A percentile compares a stretch with the other conserved stretches of the same genome.
Evolutionary conservation across 345 rosid genomes (phyloP).

Genomic region (Citrus mangshanensis): DNA sequence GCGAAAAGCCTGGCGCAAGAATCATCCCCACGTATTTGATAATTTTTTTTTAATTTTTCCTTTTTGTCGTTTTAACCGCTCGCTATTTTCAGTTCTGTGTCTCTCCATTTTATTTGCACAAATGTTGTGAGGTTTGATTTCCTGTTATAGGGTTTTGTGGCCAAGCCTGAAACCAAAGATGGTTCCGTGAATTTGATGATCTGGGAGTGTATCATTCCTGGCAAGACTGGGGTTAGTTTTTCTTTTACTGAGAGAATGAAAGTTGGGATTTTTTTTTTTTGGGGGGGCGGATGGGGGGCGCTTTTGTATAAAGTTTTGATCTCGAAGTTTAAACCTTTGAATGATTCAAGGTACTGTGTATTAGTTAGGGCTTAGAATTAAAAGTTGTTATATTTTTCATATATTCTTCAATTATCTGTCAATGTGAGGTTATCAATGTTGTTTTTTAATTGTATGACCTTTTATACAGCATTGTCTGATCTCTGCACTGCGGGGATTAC

Average conservation of each 20-base stretch:
- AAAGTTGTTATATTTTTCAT: neutral
- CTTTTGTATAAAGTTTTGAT: neutral
- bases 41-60: neutral
- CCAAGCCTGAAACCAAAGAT: constrained; percentile 45
- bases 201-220: constrained; percentile 55
- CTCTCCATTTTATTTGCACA: neutral
- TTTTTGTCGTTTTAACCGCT: neutral
- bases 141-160: constrained; percentile 48
- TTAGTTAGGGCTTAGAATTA: neutral
- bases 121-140: constrained; percentile 35
- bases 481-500: neutral
- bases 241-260: neutral
- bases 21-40: constrained; percentile 42
- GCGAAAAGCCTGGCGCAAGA: constrained; percentile 55
- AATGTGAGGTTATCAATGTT: neutral
- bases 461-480: neutral
- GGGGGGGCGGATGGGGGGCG: no score
- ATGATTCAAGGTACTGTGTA: neutral
- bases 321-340: neutral
- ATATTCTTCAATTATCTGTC: neutral
- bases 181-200: constrained; percentile 51
- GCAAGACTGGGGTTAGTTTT: constrained; percentile 44
- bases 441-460: neutral
- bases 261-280: neutral
- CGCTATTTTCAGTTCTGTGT: neutral